These are phyloP conservation scores for Gynochthodes officinalis DNA, from an alignment of 257 asterid genomes.

Conservation along the genomic window DNA sequence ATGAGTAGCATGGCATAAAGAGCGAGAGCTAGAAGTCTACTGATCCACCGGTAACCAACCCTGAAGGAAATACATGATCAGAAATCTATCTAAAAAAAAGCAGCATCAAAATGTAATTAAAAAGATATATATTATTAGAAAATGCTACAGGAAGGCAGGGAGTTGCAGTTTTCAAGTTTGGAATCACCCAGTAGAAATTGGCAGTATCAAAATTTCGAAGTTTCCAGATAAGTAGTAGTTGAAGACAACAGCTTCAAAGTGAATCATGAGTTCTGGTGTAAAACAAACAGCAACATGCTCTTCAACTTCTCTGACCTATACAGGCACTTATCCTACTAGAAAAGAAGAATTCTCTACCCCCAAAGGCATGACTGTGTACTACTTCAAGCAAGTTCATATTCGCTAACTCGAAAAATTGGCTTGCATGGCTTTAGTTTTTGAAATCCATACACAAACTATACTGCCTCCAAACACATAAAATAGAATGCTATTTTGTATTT, in stretches of 20 bases:
- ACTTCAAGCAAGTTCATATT: background rate
- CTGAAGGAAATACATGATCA: constrained; percentile 57
- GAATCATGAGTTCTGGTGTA: background rate
- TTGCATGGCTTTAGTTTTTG: background rate
- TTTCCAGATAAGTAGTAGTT: background rate
- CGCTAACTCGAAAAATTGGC: background rate
- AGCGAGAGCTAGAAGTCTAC: constrained; percentile 71
- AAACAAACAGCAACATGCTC: background rate
- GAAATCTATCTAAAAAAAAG: constrained; percentile 8
- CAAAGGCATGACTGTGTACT: background rate
- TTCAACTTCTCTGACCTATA: background rate
- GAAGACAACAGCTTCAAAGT: background rate
- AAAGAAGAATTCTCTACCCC: background rate
- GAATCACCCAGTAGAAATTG: background rate
- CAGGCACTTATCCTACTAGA: background rate
- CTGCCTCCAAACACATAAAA: background rate
- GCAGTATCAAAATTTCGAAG: background rate
- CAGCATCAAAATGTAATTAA: background rate
- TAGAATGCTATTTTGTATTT: no score
- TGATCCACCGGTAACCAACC: constrained; percentile 96
- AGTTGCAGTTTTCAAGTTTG: background rate
- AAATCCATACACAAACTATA: background rate
- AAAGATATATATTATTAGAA: background rate
- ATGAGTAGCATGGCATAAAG: constrained; percentile 82
- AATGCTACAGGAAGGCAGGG: background rate